Percentiles rank a stretch among this genome's conserved stretches.
Conservation (phyloP, 208 protist genomes). For the Wallacemonas sp. region DNA sequence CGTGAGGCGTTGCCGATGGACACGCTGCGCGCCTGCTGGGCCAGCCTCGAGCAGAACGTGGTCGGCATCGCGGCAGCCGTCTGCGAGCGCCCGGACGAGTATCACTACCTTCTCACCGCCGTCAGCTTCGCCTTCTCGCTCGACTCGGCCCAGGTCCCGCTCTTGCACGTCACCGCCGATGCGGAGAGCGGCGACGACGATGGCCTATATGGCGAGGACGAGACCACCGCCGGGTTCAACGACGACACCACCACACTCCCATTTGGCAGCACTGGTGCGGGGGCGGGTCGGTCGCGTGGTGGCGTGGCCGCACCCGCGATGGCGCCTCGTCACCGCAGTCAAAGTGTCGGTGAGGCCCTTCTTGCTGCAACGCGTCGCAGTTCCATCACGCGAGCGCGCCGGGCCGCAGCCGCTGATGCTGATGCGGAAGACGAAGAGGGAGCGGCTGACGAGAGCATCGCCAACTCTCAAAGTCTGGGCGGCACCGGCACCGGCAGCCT, state of each 20-base stretch:
- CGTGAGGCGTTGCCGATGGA: constrained; percentile 41
- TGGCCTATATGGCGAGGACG: background rate
- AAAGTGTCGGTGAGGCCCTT: constrained; percentile 25
- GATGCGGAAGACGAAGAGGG: too few species aligned
- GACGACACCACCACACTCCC: too few species aligned
- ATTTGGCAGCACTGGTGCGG: too few species aligned
- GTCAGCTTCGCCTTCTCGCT: constrained; percentile 52
- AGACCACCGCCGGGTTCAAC: background rate
- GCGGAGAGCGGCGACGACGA: background rate
- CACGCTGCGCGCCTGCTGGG: constrained; percentile 56
- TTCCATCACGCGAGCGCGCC: background rate
- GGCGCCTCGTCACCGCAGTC: constrained; percentile 15
- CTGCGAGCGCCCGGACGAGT: constrained; percentile 44
- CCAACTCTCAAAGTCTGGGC: too few species aligned
- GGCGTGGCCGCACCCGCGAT: background rate
- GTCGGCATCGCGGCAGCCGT: constrained; percentile 57
- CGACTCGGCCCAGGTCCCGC: constrained; percentile 44
- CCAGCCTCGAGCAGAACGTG: constrained; percentile 36
- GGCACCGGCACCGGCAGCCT: background rate
- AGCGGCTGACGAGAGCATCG: too few species aligned
- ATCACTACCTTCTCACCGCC: constrained; percentile 60
- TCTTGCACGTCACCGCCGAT: constrained; percentile 46
- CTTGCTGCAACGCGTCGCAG: constrained; percentile 15
- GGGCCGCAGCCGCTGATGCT: too few species aligned
- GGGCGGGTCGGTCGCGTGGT: too few species aligned